phyloP scores from a whole-genome alignment of 306 rosid species.

The Fagus sylvatica region DNA sequence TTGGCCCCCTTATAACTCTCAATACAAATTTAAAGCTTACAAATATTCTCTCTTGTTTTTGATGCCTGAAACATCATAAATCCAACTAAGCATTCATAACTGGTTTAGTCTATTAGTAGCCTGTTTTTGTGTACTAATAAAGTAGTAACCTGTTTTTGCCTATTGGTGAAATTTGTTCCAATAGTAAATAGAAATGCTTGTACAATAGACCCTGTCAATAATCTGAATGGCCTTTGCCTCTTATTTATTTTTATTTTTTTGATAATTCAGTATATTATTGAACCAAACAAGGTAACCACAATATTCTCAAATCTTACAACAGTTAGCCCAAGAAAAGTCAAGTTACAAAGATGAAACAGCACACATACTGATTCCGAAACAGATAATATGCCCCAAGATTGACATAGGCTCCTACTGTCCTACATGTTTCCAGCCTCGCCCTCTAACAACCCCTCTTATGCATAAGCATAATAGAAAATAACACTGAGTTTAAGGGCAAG shows the following conservation, averaged over 20 bases:
- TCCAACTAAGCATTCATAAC: too few relatives aligned
- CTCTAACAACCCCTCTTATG: not conserved
- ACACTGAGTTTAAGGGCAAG: too few relatives aligned
- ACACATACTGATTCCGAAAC: not conserved
- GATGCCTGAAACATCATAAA: too few relatives aligned
- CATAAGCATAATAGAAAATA: too few relatives aligned
- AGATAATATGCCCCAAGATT: constrained; percentile 8
- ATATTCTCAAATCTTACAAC: too few relatives aligned
- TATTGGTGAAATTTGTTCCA: not conserved
- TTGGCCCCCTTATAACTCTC: too few relatives aligned
- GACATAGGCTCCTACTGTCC: not conserved
- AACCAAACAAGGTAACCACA: too few relatives aligned
- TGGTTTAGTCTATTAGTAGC: not conserved
- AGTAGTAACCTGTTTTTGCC: not conserved
- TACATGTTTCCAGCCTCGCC: not conserved
- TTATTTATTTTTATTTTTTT: not conserved
- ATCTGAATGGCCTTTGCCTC: not conserved
- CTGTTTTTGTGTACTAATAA: not conserved
- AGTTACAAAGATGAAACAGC: too few relatives aligned
- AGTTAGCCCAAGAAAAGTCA: too few relatives aligned
- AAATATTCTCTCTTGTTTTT: too few relatives aligned
- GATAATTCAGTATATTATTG: too few relatives aligned
- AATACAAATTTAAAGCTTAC: too few relatives aligned
- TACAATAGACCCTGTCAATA: not conserved
- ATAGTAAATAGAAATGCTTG: not conserved